Evolutionary conservation across 495 filamentous ascomycete genomes (phyloP).

Genomic region (Hypoxylon perforatum): DNA sequence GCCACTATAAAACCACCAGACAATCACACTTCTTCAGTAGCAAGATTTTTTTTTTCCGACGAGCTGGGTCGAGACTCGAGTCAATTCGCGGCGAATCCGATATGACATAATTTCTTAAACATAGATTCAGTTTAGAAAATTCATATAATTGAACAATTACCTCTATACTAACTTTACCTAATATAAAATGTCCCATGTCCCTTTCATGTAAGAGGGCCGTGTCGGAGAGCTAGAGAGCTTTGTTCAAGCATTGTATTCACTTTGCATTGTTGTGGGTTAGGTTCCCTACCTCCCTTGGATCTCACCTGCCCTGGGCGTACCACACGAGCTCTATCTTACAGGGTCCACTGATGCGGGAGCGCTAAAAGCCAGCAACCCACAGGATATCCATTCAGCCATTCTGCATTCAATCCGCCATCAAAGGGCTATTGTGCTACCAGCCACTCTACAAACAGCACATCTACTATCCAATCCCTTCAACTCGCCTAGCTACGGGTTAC

Average conservation of each 20-base stretch:
- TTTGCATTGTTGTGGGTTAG: neutral
- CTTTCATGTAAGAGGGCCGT: neutral
- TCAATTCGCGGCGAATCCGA: conserved; percentile 33
- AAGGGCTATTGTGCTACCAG: neutral
- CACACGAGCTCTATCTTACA: conserved; percentile 1
- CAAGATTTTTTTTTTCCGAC: conserved; percentile 18
- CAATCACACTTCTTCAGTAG: conserved; percentile 13
- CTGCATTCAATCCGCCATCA: neutral
- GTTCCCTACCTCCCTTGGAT: neutral
- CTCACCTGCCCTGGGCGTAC: neutral
- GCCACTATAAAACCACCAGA: no score
- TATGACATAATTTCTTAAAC: conserved; percentile 30
- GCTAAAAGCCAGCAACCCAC: conserved; percentile 16
- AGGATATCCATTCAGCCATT: neutral
- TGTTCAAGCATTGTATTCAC: conserved; percentile 4
- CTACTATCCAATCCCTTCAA: no score
- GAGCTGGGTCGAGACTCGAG: conserved; percentile 32
- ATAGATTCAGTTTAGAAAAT: no score
- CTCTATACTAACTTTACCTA: neutral
- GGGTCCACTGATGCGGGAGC: conserved; percentile 39
- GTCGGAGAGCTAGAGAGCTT: neutral
- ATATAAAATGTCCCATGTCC: neutral
- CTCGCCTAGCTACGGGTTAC: no score
- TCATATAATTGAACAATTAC: no score
- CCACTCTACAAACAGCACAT: no score